Evolutionary conservation across 495 filamentous ascomycete genomes (phyloP), one percentile per base, ranked within the genome.

Genomic region (Astrothelium subdiscretum): DNA sequence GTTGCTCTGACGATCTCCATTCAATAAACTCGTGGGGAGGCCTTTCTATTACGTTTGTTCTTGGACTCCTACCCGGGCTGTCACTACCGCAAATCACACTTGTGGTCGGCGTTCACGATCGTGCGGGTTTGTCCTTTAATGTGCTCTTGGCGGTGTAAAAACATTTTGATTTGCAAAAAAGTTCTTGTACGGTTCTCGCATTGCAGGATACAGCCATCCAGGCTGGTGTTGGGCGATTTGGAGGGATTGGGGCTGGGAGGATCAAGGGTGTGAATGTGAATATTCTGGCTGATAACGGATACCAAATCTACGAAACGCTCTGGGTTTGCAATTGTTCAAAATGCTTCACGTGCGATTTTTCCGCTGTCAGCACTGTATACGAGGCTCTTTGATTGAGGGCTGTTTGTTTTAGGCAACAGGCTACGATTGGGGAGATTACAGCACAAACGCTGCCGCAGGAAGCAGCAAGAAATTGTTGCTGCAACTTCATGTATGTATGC

Each of bases 141-240:
- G 48, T 54, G 15, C 24, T 54, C 24, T 54, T 54, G 48, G 48
- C 8, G 48, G 48, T 54, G 48, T 54, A 54, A 54, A 54, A 54
- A 20, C 8, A 54, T 54, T 8, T 54, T 15, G 24, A 27, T 26
- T 26, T 20, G 20, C 6, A 29, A 29, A 54, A 54, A 54, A 54
- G 20, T 54, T 54, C 11, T 54, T 54, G n/a, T 26, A 3, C 8
- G 5, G 6, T 3, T 26, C 48, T 0, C 2, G 48, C 24, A 29
- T 54, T 54, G 48, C 48, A 54, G 26, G 48, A 54, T 29, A 29
- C 48, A 54, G 24, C 48, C 24, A 29, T 29, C 29, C 24, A 20
- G 20, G 22, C 20, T 26, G 48, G 48, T 54, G 48, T 54, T 54
- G 48, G 48, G 48, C 24, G 48, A 26, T 54, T 11, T 10, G n/a